Base-by-base conservation (phyloP, 768 basidiomycete genomes). In the Suillus placidus region DNA sequence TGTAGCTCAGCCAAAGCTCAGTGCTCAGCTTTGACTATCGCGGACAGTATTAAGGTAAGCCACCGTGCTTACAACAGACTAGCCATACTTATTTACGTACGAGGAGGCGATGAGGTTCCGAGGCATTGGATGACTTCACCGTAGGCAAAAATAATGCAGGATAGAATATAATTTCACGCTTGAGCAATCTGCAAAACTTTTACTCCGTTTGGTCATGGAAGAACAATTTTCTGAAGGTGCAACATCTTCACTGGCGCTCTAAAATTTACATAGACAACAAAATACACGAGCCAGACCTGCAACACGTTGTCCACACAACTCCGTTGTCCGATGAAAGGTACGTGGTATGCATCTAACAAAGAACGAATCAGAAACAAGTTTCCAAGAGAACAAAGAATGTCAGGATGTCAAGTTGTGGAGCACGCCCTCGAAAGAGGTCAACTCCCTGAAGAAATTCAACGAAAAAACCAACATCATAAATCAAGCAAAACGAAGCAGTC, bases 401-500 rank as follows among this genome's bases (percentile, higher is more conserved):
- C 75, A 76, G 75, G 67, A 55, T 88, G 91, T 91, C 90, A 88
- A 72, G 71, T 84, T 86, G 73, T 89, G 92, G 90, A 90, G 91
- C 91, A 80, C 83, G 77, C 85, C 89, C 88, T 72, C 75, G 70
- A 69, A 70, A 72, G 64, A 81, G 86, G 88, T 89, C 90, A 91
- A 79, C 89, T 88, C 92, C 92, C 81, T 93, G 92, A 93, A 93
- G 92, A 93, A 93, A 93, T 93, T 92, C 92, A 89, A 88, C 77
- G 68, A 40, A 69, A 67, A 79, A 79, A 75, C 74, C 66, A 76
- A 79, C 87, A 90, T 90, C 89, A 91, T 84, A 38, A 34, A 66
- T 72, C 74, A 69, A 34, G 60, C 16, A 65, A 71, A 70, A 64
- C 47, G 66, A 70, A 65, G 18, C 32, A n/a, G 6, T n/a, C 56